phyloP scores from a whole-genome alignment of 1,139 yeast genomes.

The Candida buenavistaensis region DNA sequence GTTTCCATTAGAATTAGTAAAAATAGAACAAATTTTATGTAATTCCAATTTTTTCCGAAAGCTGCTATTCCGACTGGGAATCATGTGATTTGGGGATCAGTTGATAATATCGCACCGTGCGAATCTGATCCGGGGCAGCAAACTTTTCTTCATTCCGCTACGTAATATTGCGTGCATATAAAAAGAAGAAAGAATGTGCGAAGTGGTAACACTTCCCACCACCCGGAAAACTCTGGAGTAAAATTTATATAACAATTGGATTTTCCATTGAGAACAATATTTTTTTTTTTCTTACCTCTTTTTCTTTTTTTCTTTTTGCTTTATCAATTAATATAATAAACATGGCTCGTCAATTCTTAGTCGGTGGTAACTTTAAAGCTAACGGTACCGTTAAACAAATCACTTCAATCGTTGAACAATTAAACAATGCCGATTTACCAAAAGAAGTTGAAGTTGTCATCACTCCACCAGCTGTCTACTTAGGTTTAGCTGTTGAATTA shows the following conservation, averaged over 20 bases:
- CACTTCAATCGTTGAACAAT: conserved; percentile 75
- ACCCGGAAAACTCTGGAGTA: too few species aligned
- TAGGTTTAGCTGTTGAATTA: conserved; percentile 68
- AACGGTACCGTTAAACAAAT: conserved; percentile 92
- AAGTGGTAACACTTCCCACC: too few species aligned
- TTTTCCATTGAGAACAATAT: too few species aligned
- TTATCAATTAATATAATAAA: not conserved
- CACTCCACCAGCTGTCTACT: conserved; percentile 95
- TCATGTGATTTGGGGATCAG: not conserved
- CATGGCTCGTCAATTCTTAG: conserved; percentile 91
- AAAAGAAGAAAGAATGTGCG: too few species aligned
- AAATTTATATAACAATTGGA: too few species aligned
- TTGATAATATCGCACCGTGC: conserved; percentile 2
- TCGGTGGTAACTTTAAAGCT: conserved; percentile 99
- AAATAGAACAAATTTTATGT: not conserved
- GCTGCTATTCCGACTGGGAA: too few species aligned
- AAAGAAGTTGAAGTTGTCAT: conserved; percentile 83
- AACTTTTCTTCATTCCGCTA: not conserved
- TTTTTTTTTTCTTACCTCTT: not conserved
- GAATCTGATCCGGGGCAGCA: conserved; percentile 5
- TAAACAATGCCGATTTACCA: conserved; percentile 78
- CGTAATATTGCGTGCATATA: not conserved
- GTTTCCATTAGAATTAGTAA: conserved; percentile 7
- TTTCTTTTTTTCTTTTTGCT: conserved; percentile 1
- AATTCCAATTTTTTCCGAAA: too few species aligned